phyloP scores from a whole-genome alignment of 2,329 filamentous ascomycete genomes.

The Fusarium agapanthi region DNA sequence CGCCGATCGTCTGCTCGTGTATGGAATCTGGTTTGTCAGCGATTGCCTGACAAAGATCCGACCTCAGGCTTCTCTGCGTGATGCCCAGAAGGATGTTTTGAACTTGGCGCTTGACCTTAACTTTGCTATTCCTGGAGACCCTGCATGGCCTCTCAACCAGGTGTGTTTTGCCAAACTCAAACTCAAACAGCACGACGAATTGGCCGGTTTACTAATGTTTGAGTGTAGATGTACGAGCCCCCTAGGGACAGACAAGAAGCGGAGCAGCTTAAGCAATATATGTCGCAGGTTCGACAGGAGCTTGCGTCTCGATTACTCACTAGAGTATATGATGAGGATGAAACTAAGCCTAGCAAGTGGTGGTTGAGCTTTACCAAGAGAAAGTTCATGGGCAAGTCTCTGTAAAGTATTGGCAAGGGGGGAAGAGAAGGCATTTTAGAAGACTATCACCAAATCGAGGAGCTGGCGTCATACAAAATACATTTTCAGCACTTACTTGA shows the following conservation, averaged over 20 bases:
- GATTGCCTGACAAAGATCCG: conserved; percentile 91
- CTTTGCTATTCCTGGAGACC: conserved; percentile 94
- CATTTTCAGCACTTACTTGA: conserved; percentile 8
- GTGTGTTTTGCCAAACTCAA: conserved; percentile 47
- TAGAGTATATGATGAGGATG: conserved; percentile 83
- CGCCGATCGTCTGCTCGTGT: conserved; percentile 92
- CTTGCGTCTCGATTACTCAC: conserved; percentile 83
- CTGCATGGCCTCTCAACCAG: conserved; percentile 92
- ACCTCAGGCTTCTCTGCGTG: conserved; percentile 70
- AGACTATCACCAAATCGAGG: conserved; percentile 27
- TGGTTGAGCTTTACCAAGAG: conserved; percentile 99
- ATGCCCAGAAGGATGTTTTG: conserved; percentile 77
- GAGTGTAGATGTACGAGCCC: conserved; percentile 80
- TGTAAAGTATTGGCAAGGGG: conserved; percentile 56
- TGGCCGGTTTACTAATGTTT: conserved; percentile 5
- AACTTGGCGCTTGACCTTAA: conserved; percentile 91
- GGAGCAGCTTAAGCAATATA: conserved; percentile 87
- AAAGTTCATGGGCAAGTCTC: conserved; percentile 98
- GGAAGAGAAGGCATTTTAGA: conserved; percentile 27
- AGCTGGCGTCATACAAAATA: conserved; percentile 34
- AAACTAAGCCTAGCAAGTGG: conserved; percentile 83
- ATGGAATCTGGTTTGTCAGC: conserved; percentile 94
- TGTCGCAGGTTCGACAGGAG: conserved; percentile 93
- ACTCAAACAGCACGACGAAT: neutral
- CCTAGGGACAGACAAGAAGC: conserved; percentile 88